Evolutionary conservation across 352 stramenopile species (phyloP), one percentile per base, ranked within the genome.

Genomic region (Albugo laibachii): DNA sequence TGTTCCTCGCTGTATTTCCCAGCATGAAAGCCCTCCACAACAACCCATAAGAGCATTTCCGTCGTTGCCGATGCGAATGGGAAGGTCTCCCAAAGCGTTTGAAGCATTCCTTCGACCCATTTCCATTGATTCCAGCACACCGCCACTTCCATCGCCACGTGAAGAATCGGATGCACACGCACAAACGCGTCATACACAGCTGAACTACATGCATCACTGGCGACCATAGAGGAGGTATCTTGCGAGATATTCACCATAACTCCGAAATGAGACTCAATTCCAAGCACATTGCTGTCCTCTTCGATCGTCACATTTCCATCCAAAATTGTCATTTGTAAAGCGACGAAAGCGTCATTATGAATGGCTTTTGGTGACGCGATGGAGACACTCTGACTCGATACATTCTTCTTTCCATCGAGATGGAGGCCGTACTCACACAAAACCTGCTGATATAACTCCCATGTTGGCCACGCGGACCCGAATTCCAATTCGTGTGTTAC

Each of bases 401-500:
- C 8, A 31, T 31, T 31, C 24, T 3, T 8, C 3, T 31, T 31
- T 31, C 24, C 24, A 45, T 19, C 49, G 1, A 89, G 48, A 10
- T 24, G 36, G 24, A 89, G 63, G 14, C 71, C 77, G 24, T 89
- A 89, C 51, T 89, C 77, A 11, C 52, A 46, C 13, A 86, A 52
- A 3, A 86, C 64, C 49, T 84, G 69, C 20, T 81, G 67, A 44
- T 83, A 86, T 19, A 82, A 47, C 36, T 83, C 70, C 1, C 63
- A 65, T 0, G 70, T 80, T 2, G 68, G 63, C 0, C 68, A 63
- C 0, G 68, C 73, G 0, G 69, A 78, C 27, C 69, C 70, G 38
- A 86, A 86, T 48, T 86, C 74, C 45, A 83, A 81, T 48, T 81
- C 74, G 52, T 82, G 81, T 13, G 73, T 83, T 48, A 83, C 81